Percentiles rank a stretch among this genome's conserved stretches.
Conservation (phyloP, 1,284 basidiomycete species). For the Boletus smithii region DNA sequence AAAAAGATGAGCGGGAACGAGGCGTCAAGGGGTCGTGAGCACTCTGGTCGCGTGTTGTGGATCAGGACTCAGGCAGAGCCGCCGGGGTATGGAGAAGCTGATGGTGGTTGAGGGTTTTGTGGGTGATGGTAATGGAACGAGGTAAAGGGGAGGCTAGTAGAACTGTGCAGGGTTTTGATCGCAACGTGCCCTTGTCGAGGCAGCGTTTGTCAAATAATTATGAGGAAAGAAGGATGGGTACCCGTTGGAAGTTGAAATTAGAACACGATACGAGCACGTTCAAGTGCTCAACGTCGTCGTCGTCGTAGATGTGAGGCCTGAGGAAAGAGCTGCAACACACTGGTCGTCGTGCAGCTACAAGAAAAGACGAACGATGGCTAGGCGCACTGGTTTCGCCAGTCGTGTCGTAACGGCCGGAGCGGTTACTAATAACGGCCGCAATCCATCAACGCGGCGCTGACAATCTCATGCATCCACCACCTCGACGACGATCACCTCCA, state of each 20-base stretch:
- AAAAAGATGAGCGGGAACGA: conserved; percentile 47
- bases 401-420: conserved; percentile 33
- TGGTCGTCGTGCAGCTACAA: conserved; percentile 17
- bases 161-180: conserved; percentile 58
- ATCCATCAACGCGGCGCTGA: conserved; percentile 25
- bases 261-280: conserved; percentile 26
- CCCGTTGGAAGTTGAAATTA: conserved; percentile 18
- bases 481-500: conserved; percentile 10
- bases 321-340: conserved; percentile 6
- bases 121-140: conserved; percentile 48
- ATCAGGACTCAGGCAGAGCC: conserved; percentile 34
- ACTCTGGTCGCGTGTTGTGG: conserved; percentile 40
- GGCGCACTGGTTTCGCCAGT: conserved; percentile 34
- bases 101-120: conserved; percentile 39
- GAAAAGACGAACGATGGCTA: conserved; percentile 12
- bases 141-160: conserved; percentile 57
- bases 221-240: conserved; percentile 25
- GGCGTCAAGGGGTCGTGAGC: conserved; percentile 49
- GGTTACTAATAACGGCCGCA: conserved; percentile 31
- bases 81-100: conserved; percentile 28
- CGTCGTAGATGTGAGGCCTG: conserved; percentile 12
- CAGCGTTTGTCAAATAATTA: conserved; percentile 42
- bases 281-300: conserved; percentile 16
- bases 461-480: conserved; percentile 8
- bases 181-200: conserved; percentile 68